phyloP scores from a whole-genome alignment of 176 grass and related monocot genomes.

The Oryza glumipatula region DNA sequence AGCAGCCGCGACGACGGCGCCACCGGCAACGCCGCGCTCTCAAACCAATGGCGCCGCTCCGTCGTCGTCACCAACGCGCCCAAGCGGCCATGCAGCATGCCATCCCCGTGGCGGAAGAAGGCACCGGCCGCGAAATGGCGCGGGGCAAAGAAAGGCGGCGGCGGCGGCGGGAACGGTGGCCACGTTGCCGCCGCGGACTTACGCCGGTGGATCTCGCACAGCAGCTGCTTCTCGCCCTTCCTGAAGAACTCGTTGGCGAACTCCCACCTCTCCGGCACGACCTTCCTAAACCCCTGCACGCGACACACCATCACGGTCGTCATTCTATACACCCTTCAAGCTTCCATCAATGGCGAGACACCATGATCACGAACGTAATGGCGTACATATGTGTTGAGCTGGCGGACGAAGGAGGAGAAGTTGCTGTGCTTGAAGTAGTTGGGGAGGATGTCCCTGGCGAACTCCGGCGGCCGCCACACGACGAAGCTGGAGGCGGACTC shows the following conservation, averaged over 20 bases:
- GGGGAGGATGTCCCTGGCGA: constrained; percentile 64
- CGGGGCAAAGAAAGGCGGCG: constrained; percentile 24
- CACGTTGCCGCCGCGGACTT: constrained; percentile 44
- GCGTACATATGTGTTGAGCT: constrained; percentile 72
- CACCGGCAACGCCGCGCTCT: not conserved
- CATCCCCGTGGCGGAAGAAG: constrained; percentile 34
- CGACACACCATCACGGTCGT: too few species aligned
- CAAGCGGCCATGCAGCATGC: constrained; percentile 18
- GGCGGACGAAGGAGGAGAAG: constrained; percentile 72
- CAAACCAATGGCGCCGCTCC: constrained; percentile 1
- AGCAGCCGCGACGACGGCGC: constrained; percentile 15
- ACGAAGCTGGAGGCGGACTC: constrained; percentile 50
- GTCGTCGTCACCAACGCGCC: not conserved
- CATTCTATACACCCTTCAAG: not conserved
- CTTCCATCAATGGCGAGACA: not conserved
- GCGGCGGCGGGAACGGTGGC: constrained; percentile 35
- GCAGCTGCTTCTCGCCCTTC: constrained; percentile 47
- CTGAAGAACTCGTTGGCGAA: constrained; percentile 63
- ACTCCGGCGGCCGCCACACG: constrained; percentile 70
- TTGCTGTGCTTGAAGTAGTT: constrained; percentile 80
- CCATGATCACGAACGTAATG: not conserved
- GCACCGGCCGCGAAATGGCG: constrained; percentile 23
- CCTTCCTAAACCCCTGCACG: constrained; percentile 60
- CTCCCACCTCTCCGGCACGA: constrained; percentile 61
- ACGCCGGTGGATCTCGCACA: constrained; percentile 62